Base-by-base conservation (phyloP, 805 yeast genomes). In the Sungouiella thailandica region DNA sequence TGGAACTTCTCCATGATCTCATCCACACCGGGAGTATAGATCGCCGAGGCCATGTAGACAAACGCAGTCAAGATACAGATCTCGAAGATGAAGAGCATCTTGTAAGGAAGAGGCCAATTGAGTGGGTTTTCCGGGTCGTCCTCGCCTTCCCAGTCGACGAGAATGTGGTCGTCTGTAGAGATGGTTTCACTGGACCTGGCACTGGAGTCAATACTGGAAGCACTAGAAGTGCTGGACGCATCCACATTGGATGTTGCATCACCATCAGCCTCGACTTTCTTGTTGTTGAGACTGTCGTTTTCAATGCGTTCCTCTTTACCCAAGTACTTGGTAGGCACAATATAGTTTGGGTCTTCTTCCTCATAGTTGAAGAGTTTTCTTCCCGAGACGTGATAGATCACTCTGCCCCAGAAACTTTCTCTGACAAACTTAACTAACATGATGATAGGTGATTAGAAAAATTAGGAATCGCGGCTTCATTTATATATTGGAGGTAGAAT, bases 111-210 rank as follows among this genome's bases (percentile, higher is more conserved):
- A 0, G 77, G 60, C 84, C 84, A 79, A 49, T 75, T 76, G n/a
- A 56, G 47, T 1, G 85, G 84, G 44, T 72, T 56, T 40, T 72
- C 77, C 1, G 76, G 72, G 47, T 76, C 82, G 29, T 67, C 68
- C 7, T 59, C 68, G 15, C 62, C 60, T 23, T 62, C 64, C 64
- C 65, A 61, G 8, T 39, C 41, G 9, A 49, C 56, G 4, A 51
- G 17, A 5, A 55, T 42, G 13, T 29, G 13, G 18, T 28, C 24
- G 23, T 28, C 34, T 3, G 13, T 15, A 4, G 6, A 4, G 10
- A 17, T 24, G 23, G 28, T 14, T 10, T 20, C 13, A 6, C 12
- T 6, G 7, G 26, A 11, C n/a, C n/a, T n/a, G n/a, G n/a, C n/a
- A n/a, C n/a, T n/a, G n/a, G n/a, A n/a, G n/a, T n/a, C n/a, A n/a